Conservation (phyloP, 179 eudicot species). For the Actinidia polygama region DNA sequence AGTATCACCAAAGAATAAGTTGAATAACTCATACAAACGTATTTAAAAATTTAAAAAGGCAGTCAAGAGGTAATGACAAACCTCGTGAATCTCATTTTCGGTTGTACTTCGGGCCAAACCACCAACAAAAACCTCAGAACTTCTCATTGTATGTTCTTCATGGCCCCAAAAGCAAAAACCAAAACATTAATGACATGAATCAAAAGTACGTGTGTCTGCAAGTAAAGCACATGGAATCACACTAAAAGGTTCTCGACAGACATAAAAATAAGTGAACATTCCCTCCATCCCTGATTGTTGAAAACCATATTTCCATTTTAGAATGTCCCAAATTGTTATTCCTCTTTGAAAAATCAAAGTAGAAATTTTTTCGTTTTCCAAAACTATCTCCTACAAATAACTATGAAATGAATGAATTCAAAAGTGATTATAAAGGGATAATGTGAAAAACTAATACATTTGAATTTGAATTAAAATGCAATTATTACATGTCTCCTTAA, state of each 20-base stretch:
- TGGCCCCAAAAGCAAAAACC: constrained; percentile 9
- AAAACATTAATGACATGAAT: constrained; percentile 6
- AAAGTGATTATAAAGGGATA: too few species aligned
- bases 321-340: too few species aligned
- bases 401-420: too few species aligned
- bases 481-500: too few species aligned
- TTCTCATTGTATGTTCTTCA: constrained; percentile 29
- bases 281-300: too few species aligned
- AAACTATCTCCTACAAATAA: too few species aligned
- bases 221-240: background rate
- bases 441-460: too few species aligned
- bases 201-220: background rate
- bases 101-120: constrained; percentile 39
- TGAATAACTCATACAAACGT: background rate
- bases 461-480: too few species aligned
- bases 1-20: background rate
- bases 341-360: too few species aligned
- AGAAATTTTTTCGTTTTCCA: too few species aligned
- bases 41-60: background rate
- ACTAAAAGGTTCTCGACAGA: background rate
- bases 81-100: constrained; percentile 42
- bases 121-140: constrained; percentile 50
- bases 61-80: constrained; percentile 18
- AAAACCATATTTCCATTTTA: too few species aligned
- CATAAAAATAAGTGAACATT: background rate